phyloP scores from a whole-genome alignment of 129 eudicot species.

The Deinandra increscens region DNA sequence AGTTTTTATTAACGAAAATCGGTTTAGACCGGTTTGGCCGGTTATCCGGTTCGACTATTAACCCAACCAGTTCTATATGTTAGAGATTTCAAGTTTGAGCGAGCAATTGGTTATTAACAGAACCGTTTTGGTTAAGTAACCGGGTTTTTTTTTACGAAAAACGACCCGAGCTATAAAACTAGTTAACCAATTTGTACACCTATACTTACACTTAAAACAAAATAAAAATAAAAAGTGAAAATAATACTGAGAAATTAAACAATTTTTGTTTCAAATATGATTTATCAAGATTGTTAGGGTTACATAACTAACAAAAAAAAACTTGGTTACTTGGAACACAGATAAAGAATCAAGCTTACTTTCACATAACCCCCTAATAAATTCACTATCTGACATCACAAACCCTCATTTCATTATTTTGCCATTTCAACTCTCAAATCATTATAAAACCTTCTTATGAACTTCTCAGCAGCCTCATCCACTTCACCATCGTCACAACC shows the following conservation, averaged over 20 bases:
- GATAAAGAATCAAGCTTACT: neutral
- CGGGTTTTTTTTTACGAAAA: too few relatives aligned
- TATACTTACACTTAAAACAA: neutral
- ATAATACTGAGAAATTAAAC: neutral
- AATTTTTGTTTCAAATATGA: neutral
- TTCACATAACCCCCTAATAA: constrained; percentile 8
- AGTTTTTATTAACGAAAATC: too few relatives aligned
- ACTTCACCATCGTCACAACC: constrained; percentile 27
- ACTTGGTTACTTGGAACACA: neutral
- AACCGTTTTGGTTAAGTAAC: too few relatives aligned
- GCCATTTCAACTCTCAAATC: constrained; percentile 21
- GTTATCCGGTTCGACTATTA: too few relatives aligned
- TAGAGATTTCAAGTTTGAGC: too few relatives aligned
- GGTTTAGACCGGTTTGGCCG: too few relatives aligned
- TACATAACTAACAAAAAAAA: constrained; percentile 17
- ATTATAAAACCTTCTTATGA: constrained; percentile 45
- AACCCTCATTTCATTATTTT: constrained; percentile 13
- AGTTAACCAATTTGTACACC: too few relatives aligned
- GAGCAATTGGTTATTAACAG: too few relatives aligned
- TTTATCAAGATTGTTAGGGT: constrained; percentile 17
- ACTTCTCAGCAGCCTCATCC: constrained; percentile 56
- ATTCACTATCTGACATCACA: constrained; percentile 3
- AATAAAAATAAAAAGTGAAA: neutral
- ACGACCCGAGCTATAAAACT: too few relatives aligned
- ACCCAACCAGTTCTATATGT: too few relatives aligned